phyloP scores from a whole-genome alignment of 352 stramenopile species.

The Hyaloperonospora brassicae region DNA sequence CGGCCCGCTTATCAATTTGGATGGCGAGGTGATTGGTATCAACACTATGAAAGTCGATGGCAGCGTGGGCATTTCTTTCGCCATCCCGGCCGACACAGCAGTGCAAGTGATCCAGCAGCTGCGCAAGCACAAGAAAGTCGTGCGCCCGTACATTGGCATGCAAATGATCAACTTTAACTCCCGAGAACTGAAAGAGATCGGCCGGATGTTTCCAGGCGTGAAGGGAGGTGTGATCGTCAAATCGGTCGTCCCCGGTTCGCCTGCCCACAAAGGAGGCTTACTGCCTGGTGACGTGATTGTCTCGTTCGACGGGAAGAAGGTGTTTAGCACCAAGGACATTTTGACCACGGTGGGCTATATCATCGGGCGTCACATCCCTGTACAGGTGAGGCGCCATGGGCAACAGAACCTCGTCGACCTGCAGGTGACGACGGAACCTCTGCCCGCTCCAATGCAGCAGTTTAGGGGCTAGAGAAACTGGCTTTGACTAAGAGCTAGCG shows the following conservation, averaged over 20 bases:
- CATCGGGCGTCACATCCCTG: constrained; percentile 58
- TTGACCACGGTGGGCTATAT: constrained; percentile 57
- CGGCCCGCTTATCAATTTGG: constrained; percentile 89
- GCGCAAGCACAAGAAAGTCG: constrained; percentile 79
- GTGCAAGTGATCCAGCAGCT: constrained; percentile 86
- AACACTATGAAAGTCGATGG: constrained; percentile 92
- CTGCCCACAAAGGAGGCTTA: constrained; percentile 68
- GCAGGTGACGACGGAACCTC: constrained; percentile 52
- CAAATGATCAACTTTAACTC: constrained; percentile 86
- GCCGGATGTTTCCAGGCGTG: constrained; percentile 61
- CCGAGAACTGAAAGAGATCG: constrained; percentile 53
- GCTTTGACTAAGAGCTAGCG: background rate
- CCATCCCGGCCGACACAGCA: constrained; percentile 89
- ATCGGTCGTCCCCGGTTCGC: constrained; percentile 64
- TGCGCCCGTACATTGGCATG: constrained; percentile 88
- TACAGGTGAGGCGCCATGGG: constrained; percentile 55
- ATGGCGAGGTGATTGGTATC: constrained; percentile 91
- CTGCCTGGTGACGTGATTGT: constrained; percentile 71
- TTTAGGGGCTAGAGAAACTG: constrained; percentile 8
- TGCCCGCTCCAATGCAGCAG: constrained; percentile 32
- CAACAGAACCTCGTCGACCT: constrained; percentile 39
- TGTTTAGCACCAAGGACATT: constrained; percentile 75
- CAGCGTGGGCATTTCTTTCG: constrained; percentile 87
- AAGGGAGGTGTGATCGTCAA: constrained; percentile 82
- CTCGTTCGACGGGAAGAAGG: constrained; percentile 59